Percentiles rank a stretch among this genome's conserved stretches.
Conservation (phyloP, 441 rosid genomes). For the Erodium moschatum region DNA sequence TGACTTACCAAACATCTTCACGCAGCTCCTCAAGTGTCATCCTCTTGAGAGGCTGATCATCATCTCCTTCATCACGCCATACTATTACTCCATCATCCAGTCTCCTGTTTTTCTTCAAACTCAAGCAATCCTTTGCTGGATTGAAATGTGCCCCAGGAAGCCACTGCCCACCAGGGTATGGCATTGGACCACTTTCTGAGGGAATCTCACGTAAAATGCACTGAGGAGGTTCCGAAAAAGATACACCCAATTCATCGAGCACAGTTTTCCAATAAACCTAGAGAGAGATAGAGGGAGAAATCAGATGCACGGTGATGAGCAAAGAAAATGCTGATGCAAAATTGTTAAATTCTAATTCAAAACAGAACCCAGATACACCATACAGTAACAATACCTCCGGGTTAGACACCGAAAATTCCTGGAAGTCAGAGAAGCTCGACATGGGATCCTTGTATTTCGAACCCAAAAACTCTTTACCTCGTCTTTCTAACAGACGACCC, state of each 20-base stretch:
- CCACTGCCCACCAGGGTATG: conserved; percentile 74
- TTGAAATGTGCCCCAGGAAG: conserved; percentile 77
- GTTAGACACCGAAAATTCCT: conserved; percentile 65
- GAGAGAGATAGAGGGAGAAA: conserved; percentile 9
- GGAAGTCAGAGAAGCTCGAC: conserved; percentile 65
- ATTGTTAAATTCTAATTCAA: background rate
- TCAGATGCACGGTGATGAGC: background rate
- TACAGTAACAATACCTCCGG: conserved; percentile 51
- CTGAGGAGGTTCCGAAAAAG: conserved; percentile 54
- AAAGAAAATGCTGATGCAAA: conserved; percentile 1
- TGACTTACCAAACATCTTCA: conserved; percentile 67
- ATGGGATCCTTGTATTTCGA: conserved; percentile 53
- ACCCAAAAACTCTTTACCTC: conserved; percentile 64
- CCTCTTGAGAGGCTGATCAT: conserved; percentile 46
- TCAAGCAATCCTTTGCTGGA: conserved; percentile 69
- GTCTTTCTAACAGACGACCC: conserved; percentile 55
- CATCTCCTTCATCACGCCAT: conserved; percentile 83
- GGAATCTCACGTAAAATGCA: conserved; percentile 39
- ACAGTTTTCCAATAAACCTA: conserved; percentile 75
- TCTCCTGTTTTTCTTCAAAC: conserved; percentile 36
- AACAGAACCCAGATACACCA: conserved; percentile 11
- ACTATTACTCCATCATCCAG: conserved; percentile 49
- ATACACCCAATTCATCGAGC: conserved; percentile 48
- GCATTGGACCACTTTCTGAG: conserved; percentile 20
- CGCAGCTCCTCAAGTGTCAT: conserved; percentile 65